These are phyloP conservation scores for Linum tenue DNA, from an alignment of 345 rosid species.

Conservation along the genomic window DNA sequence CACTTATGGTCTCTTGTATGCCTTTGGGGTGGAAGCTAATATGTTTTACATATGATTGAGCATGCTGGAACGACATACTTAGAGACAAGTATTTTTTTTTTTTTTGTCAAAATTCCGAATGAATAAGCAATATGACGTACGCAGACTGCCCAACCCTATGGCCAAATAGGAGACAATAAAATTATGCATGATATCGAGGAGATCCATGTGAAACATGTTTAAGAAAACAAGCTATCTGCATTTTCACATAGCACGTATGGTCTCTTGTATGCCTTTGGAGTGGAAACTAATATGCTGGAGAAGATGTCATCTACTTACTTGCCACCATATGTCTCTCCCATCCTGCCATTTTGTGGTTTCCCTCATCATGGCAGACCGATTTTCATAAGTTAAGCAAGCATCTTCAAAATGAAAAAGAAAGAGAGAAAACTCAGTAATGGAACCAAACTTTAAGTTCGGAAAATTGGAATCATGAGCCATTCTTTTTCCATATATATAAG, in stretches of 20 bases:
- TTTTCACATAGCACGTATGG: not conserved
- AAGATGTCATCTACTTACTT: slow-evolving; percentile 36
- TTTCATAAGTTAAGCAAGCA: slow-evolving; percentile 72
- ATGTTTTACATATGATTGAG: slow-evolving; percentile 54
- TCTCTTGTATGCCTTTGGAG: not conserved
- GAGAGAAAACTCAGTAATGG: not conserved
- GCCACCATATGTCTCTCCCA: slow-evolving; percentile 94
- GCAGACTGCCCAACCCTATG: not conserved
- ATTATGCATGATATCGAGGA: not conserved
- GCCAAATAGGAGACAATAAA: not conserved
- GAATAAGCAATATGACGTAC: not conserved
- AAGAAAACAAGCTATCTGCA: not conserved
- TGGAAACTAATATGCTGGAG: not conserved
- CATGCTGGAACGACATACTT: slow-evolving; percentile 76
- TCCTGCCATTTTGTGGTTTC: slow-evolving; percentile 77
- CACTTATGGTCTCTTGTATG: too few species aligned
- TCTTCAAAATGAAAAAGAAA: slow-evolving; percentile 31
- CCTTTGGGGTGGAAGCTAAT: too few species aligned
- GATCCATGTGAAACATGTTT: not conserved
- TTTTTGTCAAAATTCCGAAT: slow-evolving; percentile 14
- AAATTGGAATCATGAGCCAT: not conserved
- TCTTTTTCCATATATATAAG: not conserved
- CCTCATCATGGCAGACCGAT: slow-evolving; percentile 54
- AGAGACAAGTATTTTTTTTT: not conserved
- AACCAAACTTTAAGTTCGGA: not conserved